Conservation (phyloP, 768 basidiomycete genomes). For the Asterophora parasitica region DNA sequence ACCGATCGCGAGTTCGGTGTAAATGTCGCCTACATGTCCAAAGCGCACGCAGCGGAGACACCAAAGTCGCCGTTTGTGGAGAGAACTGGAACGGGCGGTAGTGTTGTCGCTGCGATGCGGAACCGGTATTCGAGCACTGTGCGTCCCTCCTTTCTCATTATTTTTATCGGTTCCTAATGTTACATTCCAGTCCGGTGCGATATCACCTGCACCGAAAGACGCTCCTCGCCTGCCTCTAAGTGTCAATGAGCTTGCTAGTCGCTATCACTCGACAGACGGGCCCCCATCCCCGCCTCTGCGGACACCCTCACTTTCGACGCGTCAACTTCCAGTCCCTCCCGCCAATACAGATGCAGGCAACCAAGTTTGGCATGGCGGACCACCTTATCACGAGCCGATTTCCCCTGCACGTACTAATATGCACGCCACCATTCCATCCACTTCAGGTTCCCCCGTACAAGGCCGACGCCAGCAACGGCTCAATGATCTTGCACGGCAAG, state of each 20-base stretch:
- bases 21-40: conserved; percentile 19
- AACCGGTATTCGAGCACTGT: conserved; percentile 58
- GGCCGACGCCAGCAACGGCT: conserved; percentile 34
- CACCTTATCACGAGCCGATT: conserved; percentile 9
- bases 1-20: conserved; percentile 31
- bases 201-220: conserved; percentile 55
- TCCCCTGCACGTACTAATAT: conserved; percentile 9
- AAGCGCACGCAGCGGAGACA: conserved; percentile 26
- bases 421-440: conserved; percentile 8
- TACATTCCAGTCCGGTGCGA: conserved; percentile 38
- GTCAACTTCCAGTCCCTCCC: conserved; percentile 16
- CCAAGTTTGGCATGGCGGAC: conserved; percentile 22
- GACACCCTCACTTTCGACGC: conserved; percentile 31
- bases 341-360: conserved; percentile 14
- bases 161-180: conserved; percentile 6
- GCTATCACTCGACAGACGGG: conserved; percentile 47
- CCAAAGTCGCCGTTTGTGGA: conserved; percentile 34
- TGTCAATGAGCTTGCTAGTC: conserved; percentile 58
- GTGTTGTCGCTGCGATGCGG: conserved; percentile 66
- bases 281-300: conserved; percentile 37
- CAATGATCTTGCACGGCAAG: conserved; percentile 48
- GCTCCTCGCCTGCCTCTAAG: conserved; percentile 59
- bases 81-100: conserved; percentile 48
- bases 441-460: conserved; percentile 14
- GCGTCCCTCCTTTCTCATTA: conserved; percentile 21